A percentile compares a stretch with the other conserved stretches of the same genome.
phyloP scores from a whole-genome alignment of 148 eudicot species.

The Heliosperma pusillum region DNA sequence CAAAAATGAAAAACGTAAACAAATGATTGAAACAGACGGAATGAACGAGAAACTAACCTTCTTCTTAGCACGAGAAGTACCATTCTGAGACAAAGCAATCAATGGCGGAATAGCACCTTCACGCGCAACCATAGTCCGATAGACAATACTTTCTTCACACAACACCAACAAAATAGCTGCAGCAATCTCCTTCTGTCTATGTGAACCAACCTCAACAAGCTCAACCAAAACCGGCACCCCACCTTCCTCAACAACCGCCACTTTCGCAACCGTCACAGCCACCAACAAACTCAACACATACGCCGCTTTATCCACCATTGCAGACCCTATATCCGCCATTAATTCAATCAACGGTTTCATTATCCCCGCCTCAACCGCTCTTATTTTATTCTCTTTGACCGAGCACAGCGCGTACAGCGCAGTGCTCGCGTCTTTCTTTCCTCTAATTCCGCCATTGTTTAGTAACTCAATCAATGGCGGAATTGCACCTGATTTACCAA shows the following conservation, averaged over 20 bases:
- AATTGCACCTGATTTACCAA: conserved; percentile 84
- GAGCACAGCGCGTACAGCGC: conserved; percentile 72
- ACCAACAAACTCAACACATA: conserved; percentile 58
- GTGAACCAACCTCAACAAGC: conserved; percentile 68
- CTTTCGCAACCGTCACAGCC: conserved; percentile 47
- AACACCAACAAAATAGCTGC: conserved; percentile 60
- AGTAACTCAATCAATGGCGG: conserved; percentile 58
- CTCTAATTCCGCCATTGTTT: conserved; percentile 56
- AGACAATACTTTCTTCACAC: conserved; percentile 59
- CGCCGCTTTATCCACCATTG: conserved; percentile 90
- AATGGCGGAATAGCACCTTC: conserved; percentile 93
- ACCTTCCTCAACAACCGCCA: conserved; percentile 69
- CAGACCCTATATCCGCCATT: conserved; percentile 80
- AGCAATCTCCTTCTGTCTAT: conserved; percentile 81
- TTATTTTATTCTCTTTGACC: conserved; percentile 58
- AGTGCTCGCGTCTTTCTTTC: conserved; percentile 83
- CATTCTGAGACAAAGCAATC: conserved; percentile 78
- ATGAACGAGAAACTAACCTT: conserved; percentile 50
- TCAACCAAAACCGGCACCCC: conserved; percentile 90
- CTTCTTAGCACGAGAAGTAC: conserved; percentile 72
- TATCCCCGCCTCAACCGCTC: conserved; percentile 70
- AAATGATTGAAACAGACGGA: not conserved
- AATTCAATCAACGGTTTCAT: conserved; percentile 75
- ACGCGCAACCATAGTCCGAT: conserved; percentile 82
- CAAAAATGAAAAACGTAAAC: not conserved